These are phyloP conservation scores for Saccharomycopsis sp. DNA, from an alignment of 805 yeast genomes.

Conservation along the genomic window DNA sequence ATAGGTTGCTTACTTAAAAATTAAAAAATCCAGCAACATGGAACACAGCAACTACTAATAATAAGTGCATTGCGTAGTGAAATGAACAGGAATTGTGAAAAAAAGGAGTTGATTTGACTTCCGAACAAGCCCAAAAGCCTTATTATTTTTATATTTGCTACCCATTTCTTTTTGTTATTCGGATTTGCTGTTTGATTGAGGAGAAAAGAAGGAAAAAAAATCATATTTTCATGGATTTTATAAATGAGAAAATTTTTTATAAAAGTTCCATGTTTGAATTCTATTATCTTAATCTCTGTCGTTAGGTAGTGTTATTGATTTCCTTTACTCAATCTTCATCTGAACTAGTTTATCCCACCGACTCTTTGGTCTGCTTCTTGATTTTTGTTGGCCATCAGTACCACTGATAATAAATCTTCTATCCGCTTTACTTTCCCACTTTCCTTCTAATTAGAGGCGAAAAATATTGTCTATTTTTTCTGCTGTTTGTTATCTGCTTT, in stretches of 20 bases:
- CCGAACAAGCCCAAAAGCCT: conserved; percentile 3
- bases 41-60: background rate
- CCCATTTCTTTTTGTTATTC: background rate
- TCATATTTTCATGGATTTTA: conserved; percentile 3
- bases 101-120: background rate
- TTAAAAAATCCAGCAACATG: background rate
- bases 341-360: background rate
- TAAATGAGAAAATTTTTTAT: background rate
- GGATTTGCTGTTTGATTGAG: background rate
- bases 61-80: background rate
- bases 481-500: background rate
- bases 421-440: background rate
- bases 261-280: background rate
- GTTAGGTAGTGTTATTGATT: background rate
- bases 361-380: background rate
- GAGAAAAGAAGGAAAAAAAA: background rate
- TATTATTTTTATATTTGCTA: background rate
- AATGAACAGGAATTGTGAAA: background rate
- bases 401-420: background rate
- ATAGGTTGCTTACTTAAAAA: too few species aligned
- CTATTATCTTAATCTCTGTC: background rate
- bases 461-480: background rate
- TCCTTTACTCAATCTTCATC: background rate
- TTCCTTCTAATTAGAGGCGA: background rate
- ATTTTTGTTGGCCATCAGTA: background rate